Evolutionary conservation across 805 yeast species (phyloP).

Genomic region (Ogataea polymorpha): DNA sequence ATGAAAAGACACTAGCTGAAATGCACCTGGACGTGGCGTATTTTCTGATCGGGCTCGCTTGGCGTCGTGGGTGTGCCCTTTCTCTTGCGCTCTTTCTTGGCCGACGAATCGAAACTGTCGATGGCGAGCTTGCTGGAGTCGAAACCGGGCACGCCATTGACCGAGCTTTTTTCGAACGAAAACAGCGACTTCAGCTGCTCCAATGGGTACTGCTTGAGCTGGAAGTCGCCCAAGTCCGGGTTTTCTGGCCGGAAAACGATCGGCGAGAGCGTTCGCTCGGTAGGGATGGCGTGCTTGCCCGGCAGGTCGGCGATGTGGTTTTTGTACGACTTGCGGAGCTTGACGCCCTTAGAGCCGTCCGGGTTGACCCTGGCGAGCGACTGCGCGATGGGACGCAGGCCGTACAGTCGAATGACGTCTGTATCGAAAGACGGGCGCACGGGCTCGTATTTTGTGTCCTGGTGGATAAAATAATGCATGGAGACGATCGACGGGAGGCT

Average conservation of each 20-base stretch:
- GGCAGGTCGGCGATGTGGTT: conserved; percentile 86
- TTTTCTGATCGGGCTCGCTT: conserved; percentile 26
- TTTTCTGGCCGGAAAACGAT: conserved; percentile 38
- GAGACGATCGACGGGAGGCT: conserved; percentile 10
- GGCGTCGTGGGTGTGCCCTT: conserved; percentile 22
- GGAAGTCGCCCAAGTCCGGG: conserved; percentile 35
- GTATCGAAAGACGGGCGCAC: conserved; percentile 68
- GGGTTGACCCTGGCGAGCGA: conserved; percentile 85
- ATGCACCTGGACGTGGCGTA: conserved; percentile 34
- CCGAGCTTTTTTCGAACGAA: conserved; percentile 60
- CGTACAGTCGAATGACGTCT: conserved; percentile 68
- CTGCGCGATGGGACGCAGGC: conserved; percentile 61
- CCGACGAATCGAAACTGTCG: conserved; percentile 35
- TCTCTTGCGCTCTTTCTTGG: conserved; percentile 29
- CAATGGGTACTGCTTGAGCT: conserved; percentile 48
- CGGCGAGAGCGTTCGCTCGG: conserved; percentile 37
- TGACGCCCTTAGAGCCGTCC: conserved; percentile 88
- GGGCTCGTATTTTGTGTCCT: conserved; percentile 33
- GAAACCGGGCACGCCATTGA: conserved; percentile 75
- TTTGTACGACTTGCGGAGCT: conserved; percentile 90
- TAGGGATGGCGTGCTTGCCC: conserved; percentile 71
- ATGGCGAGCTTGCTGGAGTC: conserved; percentile 65
- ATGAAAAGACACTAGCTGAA: conserved; percentile 24
- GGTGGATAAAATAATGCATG: conserved; percentile 31
- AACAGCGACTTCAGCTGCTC: conserved; percentile 48